Evolutionary conservation across 108 stramenopile species (phyloP).

Genomic region (Fragilaria crotonensis): DNA sequence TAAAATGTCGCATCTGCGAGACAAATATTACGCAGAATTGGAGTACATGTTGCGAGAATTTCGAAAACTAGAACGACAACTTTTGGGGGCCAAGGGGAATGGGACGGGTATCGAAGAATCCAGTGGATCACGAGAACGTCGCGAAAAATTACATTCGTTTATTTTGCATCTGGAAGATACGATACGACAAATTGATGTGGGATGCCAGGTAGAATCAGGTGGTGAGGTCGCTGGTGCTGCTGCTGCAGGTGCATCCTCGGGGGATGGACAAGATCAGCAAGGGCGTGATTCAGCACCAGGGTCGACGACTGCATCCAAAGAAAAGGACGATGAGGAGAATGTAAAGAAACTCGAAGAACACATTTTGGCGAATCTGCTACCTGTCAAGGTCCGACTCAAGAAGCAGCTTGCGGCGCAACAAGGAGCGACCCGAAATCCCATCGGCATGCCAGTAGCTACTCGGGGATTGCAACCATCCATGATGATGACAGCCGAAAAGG

Average conservation of each 20-base stretch:
- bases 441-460: constrained; percentile 51
- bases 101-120: constrained; percentile 44
- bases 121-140: constrained; percentile 60
- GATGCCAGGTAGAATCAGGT: constrained; percentile 38
- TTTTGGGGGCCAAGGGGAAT: constrained; percentile 54
- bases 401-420: constrained; percentile 80
- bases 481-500: constrained; percentile 14
- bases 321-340: constrained; percentile 65
- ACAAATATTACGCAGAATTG: constrained; percentile 62
- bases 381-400: constrained; percentile 73
- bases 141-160: constrained; percentile 82
- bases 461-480: constrained; percentile 34
- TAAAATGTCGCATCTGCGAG: constrained; percentile 46
- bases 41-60: constrained; percentile 82
- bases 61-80: constrained; percentile 70
- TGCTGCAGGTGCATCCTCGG: not conserved
- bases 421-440: constrained; percentile 72
- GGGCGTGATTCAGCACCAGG: constrained; percentile 29
- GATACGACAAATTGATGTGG: constrained; percentile 60
- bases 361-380: constrained; percentile 73
- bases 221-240: constrained; percentile 5
- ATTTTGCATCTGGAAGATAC: constrained; percentile 79
- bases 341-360: constrained; percentile 80
- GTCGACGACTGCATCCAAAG: constrained; percentile 35
- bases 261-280: constrained; percentile 11